These are phyloP conservation scores for Cornus kousa DNA, from an alignment of 148 eudicot genomes.

Conservation along the genomic window DNA sequence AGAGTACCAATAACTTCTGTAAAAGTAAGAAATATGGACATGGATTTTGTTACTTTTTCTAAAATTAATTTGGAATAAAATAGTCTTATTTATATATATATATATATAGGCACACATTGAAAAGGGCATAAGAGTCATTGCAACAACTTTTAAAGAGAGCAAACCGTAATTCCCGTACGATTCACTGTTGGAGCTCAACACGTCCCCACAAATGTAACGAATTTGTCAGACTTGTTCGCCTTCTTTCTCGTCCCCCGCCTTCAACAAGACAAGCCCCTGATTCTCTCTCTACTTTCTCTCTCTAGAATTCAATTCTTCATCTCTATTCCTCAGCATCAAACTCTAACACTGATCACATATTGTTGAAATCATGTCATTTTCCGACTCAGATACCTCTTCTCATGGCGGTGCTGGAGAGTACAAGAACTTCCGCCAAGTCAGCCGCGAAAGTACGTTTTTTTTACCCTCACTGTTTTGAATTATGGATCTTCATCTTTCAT, in stretches of 20 bases:
- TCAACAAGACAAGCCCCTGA: conserved; percentile 4
- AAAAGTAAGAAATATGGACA: too few relatives aligned
- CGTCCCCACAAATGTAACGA: conserved; percentile 38
- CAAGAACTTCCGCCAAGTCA: conserved; percentile 72
- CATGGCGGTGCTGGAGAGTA: conserved; percentile 43
- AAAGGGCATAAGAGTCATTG: too few relatives aligned
- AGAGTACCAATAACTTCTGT: too few relatives aligned
- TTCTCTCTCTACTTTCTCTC: conserved; percentile 16
- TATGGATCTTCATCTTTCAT: background rate
- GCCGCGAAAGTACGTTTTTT: conserved; percentile 67
- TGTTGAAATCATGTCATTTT: conserved; percentile 51
- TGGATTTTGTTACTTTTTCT: too few relatives aligned
- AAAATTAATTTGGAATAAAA: too few relatives aligned
- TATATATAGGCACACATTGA: too few relatives aligned
- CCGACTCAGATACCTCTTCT: conserved; percentile 62
- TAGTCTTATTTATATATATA: too few relatives aligned
- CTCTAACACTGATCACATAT: background rate
- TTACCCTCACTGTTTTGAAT: conserved; percentile 7
- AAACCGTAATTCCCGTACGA: conserved; percentile 8
- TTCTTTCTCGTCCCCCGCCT: conserved; percentile 15
- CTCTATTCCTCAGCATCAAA: background rate
- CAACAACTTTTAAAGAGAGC: background rate
- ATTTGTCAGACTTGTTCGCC: conserved; percentile 24
- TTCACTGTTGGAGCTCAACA: conserved; percentile 18
- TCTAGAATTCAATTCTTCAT: conserved; percentile 6